These are phyloP conservation scores for Hypoxylon sp. DNA, from an alignment of 2,329 filamentous ascomycete species.

Conservation along the genomic window DNA sequence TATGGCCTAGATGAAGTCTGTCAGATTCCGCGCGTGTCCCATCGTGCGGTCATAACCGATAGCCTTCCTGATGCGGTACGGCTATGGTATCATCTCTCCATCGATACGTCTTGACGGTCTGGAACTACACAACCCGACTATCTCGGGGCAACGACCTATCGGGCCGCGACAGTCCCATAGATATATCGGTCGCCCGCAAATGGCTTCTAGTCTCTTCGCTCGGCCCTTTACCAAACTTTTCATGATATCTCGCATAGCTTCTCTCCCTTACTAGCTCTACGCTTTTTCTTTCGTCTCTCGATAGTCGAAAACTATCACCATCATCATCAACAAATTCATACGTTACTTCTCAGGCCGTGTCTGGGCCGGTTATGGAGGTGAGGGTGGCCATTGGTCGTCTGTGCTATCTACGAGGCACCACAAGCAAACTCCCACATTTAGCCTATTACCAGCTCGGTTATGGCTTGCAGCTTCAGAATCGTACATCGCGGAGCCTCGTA, in stretches of 20 bases:
- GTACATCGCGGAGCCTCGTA: slow-evolving; percentile 38
- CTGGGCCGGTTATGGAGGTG: slow-evolving; percentile 24
- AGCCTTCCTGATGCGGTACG: slow-evolving; percentile 30
- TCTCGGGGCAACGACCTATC: slow-evolving; percentile 31
- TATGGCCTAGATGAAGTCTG: slow-evolving; percentile 28
- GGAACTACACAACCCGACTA: slow-evolving; percentile 19
- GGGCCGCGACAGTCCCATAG: slow-evolving; percentile 37
- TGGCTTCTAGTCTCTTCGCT: slow-evolving; percentile 25
- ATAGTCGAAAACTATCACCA: slow-evolving; percentile 16
- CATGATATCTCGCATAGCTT: slow-evolving; percentile 23
- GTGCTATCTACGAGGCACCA: slow-evolving; percentile 26
- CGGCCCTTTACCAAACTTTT: slow-evolving; percentile 30
- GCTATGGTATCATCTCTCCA: slow-evolving; percentile 27
- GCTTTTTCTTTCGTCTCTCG: slow-evolving; percentile 9
- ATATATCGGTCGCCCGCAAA: slow-evolving; percentile 37
- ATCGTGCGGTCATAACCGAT: slow-evolving; percentile 35
- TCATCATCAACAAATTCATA: slow-evolving; percentile 14
- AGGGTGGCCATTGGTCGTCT: slow-evolving; percentile 17
- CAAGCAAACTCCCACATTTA: slow-evolving; percentile 35
- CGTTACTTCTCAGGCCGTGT: slow-evolving; percentile 18
- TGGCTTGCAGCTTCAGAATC: slow-evolving; percentile 31
- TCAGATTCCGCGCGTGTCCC: slow-evolving; percentile 29
- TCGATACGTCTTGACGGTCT: slow-evolving; percentile 18
- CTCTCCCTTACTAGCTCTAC: slow-evolving; percentile 22
- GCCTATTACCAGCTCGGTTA: slow-evolving; percentile 40